Base-by-base conservation (phyloP, 75 land plant species). In the Cunninghamia lanceolata region DNA sequence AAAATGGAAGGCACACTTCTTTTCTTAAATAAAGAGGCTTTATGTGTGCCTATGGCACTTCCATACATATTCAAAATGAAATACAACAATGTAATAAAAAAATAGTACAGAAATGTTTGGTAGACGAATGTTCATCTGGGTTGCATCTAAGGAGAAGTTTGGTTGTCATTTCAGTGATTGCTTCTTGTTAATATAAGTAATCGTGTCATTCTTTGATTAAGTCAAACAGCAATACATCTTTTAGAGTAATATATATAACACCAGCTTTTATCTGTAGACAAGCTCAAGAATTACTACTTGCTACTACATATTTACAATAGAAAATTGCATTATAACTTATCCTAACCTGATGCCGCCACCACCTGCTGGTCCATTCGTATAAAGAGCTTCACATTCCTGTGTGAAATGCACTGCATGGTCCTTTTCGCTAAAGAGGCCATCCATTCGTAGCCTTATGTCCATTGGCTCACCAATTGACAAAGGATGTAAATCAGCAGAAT, bases 281-380 rank as follows among this genome's bases (percentile, higher is more conserved):
- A 80, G 45, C 13, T 25, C 14, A n/a, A 17, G 28, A 45, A 28
- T 80, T 40, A 77, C 25, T 2, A 42, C 40, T 45, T 45, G 14
- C 32, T 7, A 80, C 10, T 43, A 28, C 50, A 28, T 9, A n/a
- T 52, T 40, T 34, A 45, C 3, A 46, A 85, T 85, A 81, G 38
- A 63, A 63, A 63, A 25, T 40, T 34, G 53, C 0, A 46, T 82
- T 85, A 81, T 25, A 77, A 73, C 1, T 40, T 40, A 45, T 45
- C 43, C 16, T 82, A 15, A 98, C 99, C 99, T 92, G 88, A 98
- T 95, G 19, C 99, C 99, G 80, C 99, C 99, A 73, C 99, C 99
- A 83, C 98, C 98, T 86, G 99, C 99, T 85, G 99, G 98, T 82
- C 99, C 99, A 91, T 98, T 98, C 19, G 99, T 98, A 87, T 98